phyloP scores from a whole-genome alignment of 805 yeast genomes.

The Starmerella potacharoeniae region DNA sequence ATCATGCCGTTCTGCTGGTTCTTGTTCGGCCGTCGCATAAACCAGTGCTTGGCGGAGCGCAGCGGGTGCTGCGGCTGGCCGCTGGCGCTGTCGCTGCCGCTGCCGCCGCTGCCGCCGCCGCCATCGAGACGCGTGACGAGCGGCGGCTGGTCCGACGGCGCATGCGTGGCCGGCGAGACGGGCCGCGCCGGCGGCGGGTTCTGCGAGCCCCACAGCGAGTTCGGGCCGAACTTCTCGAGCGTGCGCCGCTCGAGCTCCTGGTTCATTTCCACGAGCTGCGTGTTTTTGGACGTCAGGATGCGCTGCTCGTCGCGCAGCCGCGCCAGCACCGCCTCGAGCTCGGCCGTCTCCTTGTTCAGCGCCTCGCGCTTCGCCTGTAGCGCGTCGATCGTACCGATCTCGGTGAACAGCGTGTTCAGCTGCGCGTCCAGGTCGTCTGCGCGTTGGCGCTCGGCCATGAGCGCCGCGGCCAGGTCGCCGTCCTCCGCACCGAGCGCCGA shows the following conservation, averaged over 20 bases:
- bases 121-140: constrained; percentile 12
- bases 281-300: constrained; percentile 27
- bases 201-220: constrained; percentile 19
- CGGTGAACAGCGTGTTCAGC: constrained; percentile 3
- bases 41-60: constrained; percentile 16
- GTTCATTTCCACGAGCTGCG: constrained; percentile 32
- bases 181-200: constrained; percentile 2
- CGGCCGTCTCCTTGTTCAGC: constrained; percentile 25
- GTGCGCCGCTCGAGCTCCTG: constrained; percentile 29
- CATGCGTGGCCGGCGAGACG: background rate
- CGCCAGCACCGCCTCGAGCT: constrained; percentile 23
- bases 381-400: constrained; percentile 23
- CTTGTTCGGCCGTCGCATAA: constrained; percentile 13
- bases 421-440: constrained; percentile 1
- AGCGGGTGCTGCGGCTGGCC: constrained; percentile 10
- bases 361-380: constrained; percentile 3
- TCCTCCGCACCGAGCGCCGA: background rate
- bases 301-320: constrained; percentile 27
- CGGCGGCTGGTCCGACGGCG: constrained; percentile 5
- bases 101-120: background rate
- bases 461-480: constrained; percentile 1
- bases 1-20: background rate
- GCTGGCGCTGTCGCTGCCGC: background rate
- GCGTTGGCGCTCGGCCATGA: constrained; percentile 24
- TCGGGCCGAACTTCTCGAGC: constrained; percentile 26